These are phyloP conservation scores for Inonotus obliquus DNA, from an alignment of 1,284 basidiomycete species.

Conservation along the genomic window DNA sequence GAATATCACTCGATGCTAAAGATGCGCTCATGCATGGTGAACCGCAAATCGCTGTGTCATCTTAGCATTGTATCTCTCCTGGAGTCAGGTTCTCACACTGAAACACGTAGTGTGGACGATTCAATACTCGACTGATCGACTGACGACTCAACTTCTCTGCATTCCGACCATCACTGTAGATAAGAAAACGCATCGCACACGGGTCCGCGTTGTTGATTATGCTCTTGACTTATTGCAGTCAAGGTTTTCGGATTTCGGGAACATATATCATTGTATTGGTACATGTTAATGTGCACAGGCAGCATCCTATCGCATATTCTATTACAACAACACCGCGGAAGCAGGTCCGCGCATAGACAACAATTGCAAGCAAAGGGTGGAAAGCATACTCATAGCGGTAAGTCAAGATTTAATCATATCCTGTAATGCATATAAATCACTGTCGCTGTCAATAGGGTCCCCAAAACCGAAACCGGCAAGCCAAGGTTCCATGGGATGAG, in stretches of 20 bases:
- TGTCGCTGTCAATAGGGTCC: no score
- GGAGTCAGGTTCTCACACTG: background rate
- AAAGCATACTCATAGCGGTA: no score
- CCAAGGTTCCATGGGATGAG: background rate
- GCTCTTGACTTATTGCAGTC: background rate
- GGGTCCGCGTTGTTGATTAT: background rate
- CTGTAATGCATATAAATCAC: no score
- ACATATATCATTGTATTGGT: background rate
- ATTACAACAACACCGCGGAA: no score
- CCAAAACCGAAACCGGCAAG: background rate
- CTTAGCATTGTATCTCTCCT: background rate
- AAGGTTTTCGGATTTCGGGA: background rate
- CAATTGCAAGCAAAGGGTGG: no score
- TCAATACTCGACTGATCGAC: no score
- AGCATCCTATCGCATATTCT: background rate
- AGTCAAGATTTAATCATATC: no score
- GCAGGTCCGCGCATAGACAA: no score
- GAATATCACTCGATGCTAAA: background rate
- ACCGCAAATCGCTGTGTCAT: conserved; percentile 6
- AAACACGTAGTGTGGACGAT: no score
- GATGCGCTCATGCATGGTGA: conserved; percentile 13
- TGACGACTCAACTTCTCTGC: background rate
- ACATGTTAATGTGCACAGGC: background rate
- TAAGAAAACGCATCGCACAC: background rate
- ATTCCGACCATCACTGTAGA: background rate